Base-by-base conservation (phyloP, 1,284 basidiomycete species). In the Cryptococcus floricola region DNA sequence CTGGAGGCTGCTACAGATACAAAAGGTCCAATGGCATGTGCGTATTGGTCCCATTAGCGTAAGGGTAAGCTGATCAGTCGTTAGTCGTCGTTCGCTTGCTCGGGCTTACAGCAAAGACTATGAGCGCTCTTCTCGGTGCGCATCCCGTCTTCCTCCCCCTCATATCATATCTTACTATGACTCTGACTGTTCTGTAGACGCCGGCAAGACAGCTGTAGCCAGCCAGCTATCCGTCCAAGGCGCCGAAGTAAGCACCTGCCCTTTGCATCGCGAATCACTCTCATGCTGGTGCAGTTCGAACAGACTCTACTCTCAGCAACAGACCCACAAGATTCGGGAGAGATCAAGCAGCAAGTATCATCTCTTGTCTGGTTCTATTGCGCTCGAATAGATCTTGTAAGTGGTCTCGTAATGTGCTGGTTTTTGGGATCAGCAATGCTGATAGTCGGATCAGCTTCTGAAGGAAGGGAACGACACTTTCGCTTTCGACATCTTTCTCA, bases 1-100 rank as follows among this genome's bases (percentile, higher is more conserved):
- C 28, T 50, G 8, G 48, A 50, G 48, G 38, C 19, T n/a, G 38
- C 48, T 39, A 50, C 48, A 10, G 48, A 50, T 34, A n/a, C n/a
- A 4, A 50, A 41, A 27, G 48, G 48, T 5, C 48, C 28, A 2
- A 27, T 19, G 6, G 31, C 34, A 2, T 50, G 48, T 50, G 8
- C 18, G 38, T 38, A 50, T 39, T 16, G 5, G 27, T 0, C 23
- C 5, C n/a, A 10, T 39, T 50, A 16, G 16, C 27, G 14, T 42
- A 7, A 4, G 19, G 9, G 9, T 25, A 14, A 25, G 31, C 28
- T 39, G 31, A 38, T 23, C 1, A 5, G 13, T 14, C 12, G 5
- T 19, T n/a, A 50, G 48, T 50, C 19, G 14, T 50, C 10, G 38
- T 50, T 18, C 48, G 48, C 38, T 23, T 50, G 19, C 31, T 50